phyloP scores from a whole-genome alignment of 2,329 filamentous ascomycete species.

The Clonostachys rhizophaga region DNA sequence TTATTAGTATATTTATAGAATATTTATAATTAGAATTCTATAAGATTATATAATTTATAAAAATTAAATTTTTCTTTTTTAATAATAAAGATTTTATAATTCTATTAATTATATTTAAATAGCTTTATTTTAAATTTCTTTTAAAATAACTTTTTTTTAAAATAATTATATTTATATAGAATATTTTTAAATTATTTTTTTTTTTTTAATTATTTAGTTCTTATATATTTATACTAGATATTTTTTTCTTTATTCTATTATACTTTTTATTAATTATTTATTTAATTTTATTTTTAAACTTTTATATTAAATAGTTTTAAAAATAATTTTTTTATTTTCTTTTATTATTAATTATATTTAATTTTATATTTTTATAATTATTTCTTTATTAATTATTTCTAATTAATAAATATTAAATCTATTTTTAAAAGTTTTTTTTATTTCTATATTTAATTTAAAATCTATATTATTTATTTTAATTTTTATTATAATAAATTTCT shows the following conservation, averaged over 20 bases:
- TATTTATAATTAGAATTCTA: no score
- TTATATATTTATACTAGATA: neutral
- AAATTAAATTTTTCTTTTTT: no score
- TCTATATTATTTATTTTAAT: neutral
- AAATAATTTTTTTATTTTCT: neutral
- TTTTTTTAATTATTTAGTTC: neutral
- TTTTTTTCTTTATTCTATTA: neutral
- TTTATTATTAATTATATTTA: neutral
- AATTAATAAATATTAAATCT: neutral
- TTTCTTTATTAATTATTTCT: neutral
- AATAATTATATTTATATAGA: conserved; percentile 1
- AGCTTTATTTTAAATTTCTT: neutral
- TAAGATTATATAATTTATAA: no score
- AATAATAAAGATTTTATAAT: no score
- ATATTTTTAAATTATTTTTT: neutral
- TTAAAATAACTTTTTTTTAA: conserved; percentile 5
- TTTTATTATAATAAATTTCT: neutral
- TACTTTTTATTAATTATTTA: neutral
- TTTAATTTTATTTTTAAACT: neutral
- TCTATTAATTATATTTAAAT: no score
- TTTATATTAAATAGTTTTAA: neutral
- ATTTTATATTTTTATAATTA: neutral
- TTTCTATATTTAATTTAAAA: neutral
- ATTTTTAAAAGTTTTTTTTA: neutral
- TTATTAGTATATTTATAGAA: no score